Evolutionary conservation across 2,329 filamentous ascomycete genomes (phyloP), one percentile per base, ranked within the genome.

Genomic region (Arachnopeziza araneosa): DNA sequence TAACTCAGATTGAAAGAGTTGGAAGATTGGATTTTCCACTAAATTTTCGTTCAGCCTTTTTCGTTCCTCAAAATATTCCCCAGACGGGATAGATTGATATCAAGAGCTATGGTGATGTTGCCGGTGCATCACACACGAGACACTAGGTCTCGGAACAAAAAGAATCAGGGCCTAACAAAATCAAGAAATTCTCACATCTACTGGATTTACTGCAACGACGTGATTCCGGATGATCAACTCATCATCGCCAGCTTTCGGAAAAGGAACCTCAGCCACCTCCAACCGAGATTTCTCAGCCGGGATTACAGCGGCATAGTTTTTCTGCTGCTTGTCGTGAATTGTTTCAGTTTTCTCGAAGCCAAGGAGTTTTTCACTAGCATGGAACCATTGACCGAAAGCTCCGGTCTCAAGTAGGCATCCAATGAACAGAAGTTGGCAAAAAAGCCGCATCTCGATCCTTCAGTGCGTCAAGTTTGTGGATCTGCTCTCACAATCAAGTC

Each of bases 271-370:
- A 19, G 36, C 36, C 12, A 44, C 36, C 36, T 44, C 12, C 36
- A 44, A 44, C 12, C 4, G 24, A 4, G 52, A 24, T 30, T 30
- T 30, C 52, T 53, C 52, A 17, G 21, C 22, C 23, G 52, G 52
- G 26, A 53, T 53, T 23, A 53, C 8, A 30, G 52, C 52, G 26
- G 52, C 52, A 53, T 26, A 53, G 24, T 53, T 53, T n/a, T 30
- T 53, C 52, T 24, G 4, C 24, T 55, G 55, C 51, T 56, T 32
- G 72, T 65, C 30, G 36, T 44, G 4, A 68, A 66, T 4, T 63
- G 66, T 0, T 70, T 74, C 64, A 78, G 77, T 0, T 79, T 80
- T 56, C 69, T 81, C 0, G 74, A 79, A 21, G 52, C 64, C 4
- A 14, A 44, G 36, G 6, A 44, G 3, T 14, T 44, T 44, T 19